Evolutionary conservation across 345 rosid genomes (phyloP).

Genomic region (Noccaea caerulescens): DNA sequence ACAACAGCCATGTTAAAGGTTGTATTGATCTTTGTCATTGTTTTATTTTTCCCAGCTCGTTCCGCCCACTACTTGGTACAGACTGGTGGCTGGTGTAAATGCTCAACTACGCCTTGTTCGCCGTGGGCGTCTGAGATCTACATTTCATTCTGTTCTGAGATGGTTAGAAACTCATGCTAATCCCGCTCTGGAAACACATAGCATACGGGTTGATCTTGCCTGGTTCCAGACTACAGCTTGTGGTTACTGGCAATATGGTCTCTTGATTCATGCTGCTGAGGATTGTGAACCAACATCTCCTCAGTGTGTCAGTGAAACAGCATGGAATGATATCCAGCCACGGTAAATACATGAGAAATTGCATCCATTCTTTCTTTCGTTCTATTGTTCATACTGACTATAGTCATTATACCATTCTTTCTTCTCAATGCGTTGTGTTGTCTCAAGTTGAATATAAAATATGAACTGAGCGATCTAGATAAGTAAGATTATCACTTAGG

Average conservation of each 20-base stretch:
- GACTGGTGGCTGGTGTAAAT: conserved; percentile 96
- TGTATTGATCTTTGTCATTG: conserved; percentile 29
- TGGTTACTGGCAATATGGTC: conserved; percentile 91
- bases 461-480: conserved; percentile 34
- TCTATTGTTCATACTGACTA: not conserved
- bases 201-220: conserved; percentile 82
- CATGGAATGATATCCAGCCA: conserved; percentile 49
- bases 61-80: conserved; percentile 91
- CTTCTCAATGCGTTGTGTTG: conserved; percentile 4
- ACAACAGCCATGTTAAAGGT: conserved; percentile 29
- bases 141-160: conserved; percentile 68
- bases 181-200: conserved; percentile 70
- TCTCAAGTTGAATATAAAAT: conserved; percentile 11
- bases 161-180: conserved; percentile 97
- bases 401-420: conserved; percentile 17
- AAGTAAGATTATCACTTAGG: conserved; percentile 10
- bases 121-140: conserved; percentile 70
- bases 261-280: conserved; percentile 68
- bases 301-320: conserved; percentile 47
- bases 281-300: conserved; percentile 50
- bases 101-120: conserved; percentile 91
- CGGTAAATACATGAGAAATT: conserved; percentile 53
- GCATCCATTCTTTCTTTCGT: conserved; percentile 21
- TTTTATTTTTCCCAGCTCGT: conserved; percentile 57
- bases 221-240: conserved; percentile 84